Conservation (phyloP, 768 basidiomycete genomes). For the Mycena kentingensis region DNA sequence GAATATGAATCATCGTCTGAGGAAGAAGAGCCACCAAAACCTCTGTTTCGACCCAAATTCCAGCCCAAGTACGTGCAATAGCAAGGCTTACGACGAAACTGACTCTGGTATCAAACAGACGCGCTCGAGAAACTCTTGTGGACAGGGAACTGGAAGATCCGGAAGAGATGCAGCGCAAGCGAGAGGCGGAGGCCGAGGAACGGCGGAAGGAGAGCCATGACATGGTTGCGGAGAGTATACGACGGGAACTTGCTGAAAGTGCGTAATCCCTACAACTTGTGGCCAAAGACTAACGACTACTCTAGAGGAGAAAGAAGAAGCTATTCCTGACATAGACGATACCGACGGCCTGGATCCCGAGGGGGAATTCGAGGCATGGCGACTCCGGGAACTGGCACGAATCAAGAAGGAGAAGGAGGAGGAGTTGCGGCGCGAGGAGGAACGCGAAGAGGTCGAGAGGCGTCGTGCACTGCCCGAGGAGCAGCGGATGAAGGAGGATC, state of each 20-base stretch:
- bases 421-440: constrained; percentile 75
- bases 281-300: background rate
- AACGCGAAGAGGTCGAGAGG: constrained; percentile 89
- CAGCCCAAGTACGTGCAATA: constrained; percentile 77
- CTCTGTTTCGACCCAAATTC: constrained; percentile 89
- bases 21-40: constrained; percentile 74
- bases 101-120: constrained; percentile 44
- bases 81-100: background rate
- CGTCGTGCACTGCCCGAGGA: constrained; percentile 92
- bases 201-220: constrained; percentile 87
- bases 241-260: constrained; percentile 91
- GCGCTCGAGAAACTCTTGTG: constrained; percentile 70
- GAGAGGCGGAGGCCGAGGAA: constrained; percentile 78
- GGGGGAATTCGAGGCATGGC: constrained; percentile 94
- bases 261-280: constrained; percentile 29
- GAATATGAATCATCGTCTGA: constrained; percentile 81
- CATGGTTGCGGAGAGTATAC: constrained; percentile 92
- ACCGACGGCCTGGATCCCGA: constrained; percentile 90
- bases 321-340: constrained; percentile 89
- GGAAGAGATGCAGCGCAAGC: constrained; percentile 70
- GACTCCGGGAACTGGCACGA: constrained; percentile 88
- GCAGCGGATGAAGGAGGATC: constrained; percentile 87
- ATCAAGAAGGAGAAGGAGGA: constrained; percentile 95
- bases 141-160: constrained; percentile 75
- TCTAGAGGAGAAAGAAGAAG: constrained; percentile 85